Base-by-base conservation (phyloP, 371 early-diverging fungal genomes). In the Zopfochytrium polystomum region DNA sequence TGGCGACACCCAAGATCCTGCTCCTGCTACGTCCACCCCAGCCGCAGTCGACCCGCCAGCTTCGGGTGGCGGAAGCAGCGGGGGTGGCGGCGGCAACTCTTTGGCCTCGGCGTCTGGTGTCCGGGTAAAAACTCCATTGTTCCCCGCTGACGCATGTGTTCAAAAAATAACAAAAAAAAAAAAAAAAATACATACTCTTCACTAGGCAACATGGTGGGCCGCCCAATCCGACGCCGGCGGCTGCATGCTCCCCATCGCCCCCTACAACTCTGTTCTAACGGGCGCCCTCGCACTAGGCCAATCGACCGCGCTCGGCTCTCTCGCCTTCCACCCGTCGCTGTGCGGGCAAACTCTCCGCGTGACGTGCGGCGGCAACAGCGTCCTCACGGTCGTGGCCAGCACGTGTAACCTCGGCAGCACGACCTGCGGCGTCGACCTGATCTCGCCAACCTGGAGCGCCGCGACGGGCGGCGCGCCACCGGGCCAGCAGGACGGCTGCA, bases 351-450 rank as follows among this genome's bases (percentile, higher is more conserved):
- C 25, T 9, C 22, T 48, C 49, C 13, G 9, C 13, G 25, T 48
- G 22, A 22, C n/a, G 13, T 48, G 49, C 22, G 49, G 49, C 9
- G 13, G 9, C 13, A 22, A 26, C 25, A 13, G 22, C 49, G 49
- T 48, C 9, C 9, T 13, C 25, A 26, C 49, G 13, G 22, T 48
- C 22, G 49, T 48, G n/a, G 49, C 49, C 13, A 48, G 22, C 49
- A 48, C 49, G 13, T 48, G 49, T 26, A 22, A 48, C 22, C n/a
- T 48, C 25, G 49, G 49, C 22, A 26, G 22, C 49, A 9, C n/a
- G 13, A 22, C n/a, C 49, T 48, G 49, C 49, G 49, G 49, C 49
- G 49, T 22, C 49, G 49, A 48, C 22, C n/a, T 48, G 49, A 48
- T 48, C 22, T n/a, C 49, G 13, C 49, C 49, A 48, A 9, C 22